These are phyloP conservation scores for Irpex sp. DNA, from an alignment of 1,284 basidiomycete genomes.

Conservation along the genomic window DNA sequence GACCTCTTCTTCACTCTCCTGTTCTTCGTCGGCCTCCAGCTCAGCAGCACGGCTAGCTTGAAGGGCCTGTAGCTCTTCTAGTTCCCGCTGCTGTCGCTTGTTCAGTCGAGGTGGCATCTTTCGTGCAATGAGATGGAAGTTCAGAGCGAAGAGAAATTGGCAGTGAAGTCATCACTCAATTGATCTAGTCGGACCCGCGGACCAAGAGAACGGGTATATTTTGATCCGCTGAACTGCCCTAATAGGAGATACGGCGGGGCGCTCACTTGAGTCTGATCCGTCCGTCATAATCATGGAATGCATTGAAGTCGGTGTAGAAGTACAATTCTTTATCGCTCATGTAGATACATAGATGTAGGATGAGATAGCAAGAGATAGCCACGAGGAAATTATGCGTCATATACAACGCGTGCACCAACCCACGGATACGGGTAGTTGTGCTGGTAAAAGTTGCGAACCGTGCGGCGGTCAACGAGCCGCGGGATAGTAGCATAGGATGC, in stretches of 20 bases:
- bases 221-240: background rate
- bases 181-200: background rate
- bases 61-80: conserved; percentile 67
- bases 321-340: too few relatives aligned
- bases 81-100: conserved; percentile 82
- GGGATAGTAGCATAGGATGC: conserved; percentile 86
- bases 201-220: background rate
- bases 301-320: too few relatives aligned
- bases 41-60: conserved; percentile 19
- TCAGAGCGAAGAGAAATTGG: background rate
- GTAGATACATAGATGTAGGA: too few relatives aligned
- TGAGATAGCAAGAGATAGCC: too few relatives aligned
- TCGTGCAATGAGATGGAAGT: background rate
- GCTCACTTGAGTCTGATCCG: background rate
- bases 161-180: background rate
- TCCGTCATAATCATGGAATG: too few relatives aligned
- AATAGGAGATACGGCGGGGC: background rate
- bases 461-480: conserved; percentile 63
- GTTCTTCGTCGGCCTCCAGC: conserved; percentile 24
- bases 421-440: conserved; percentile 82
- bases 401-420: conserved; percentile 74
- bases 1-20: conserved; percentile 25
- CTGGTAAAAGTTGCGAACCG: conserved; percentile 79
- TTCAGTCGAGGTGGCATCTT: conserved; percentile 69
- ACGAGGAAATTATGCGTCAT: conserved; percentile 42